Evolutionary conservation across 169 alveolate genomes (phyloP), one percentile per base, ranked within the genome.

Genomic region (Theileria annulata): DNA sequence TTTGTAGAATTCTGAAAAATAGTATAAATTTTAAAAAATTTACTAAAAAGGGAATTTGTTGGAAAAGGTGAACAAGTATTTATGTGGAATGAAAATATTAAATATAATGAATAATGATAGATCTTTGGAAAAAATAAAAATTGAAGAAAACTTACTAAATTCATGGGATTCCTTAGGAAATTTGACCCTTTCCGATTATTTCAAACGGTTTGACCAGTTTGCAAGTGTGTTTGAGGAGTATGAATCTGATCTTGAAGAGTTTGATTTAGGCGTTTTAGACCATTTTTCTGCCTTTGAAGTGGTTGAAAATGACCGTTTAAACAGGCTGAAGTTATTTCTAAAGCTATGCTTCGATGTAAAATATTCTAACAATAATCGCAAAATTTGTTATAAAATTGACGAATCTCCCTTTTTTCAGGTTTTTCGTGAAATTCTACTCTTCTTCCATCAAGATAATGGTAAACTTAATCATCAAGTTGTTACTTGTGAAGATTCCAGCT

Each of bases 91-190:
- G 51, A 42, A 17, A 8, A 42, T 12, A 42, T 42, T 10, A 42
- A 42, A 42, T 42, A 42, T 8, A 42, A 42, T 42, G 51, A 42
- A 42, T 42, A 42, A 42, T 42, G 51, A 42, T 8, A 42, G 51
- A 42, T 42, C 13, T 42, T 42, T 42, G 51, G 67, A 58, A 10
- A 23, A 25, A 23, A 28, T 58, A 58, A 8, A 10, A n/a, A 2
- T 10, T 58, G 67, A 58, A 58, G 67, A 25, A 21, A 62, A 6
- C 19, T 27, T 30, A 6, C 13, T 62, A 27, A 62, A 62, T 28
- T 27, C 49, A 8, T 62, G 71, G 71, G 71, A 62, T n/a, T 62
- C 71, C 71, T 62, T 15, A 5, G 37, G 37, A 62, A 17, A 3
- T 62, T 3, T 62, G 12, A 30, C 19, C 3, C 1, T n/a, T 19